Evolutionary conservation across 352 stramenopile species (phyloP).

Genomic region (Thalassiosira ordinaria): DNA sequence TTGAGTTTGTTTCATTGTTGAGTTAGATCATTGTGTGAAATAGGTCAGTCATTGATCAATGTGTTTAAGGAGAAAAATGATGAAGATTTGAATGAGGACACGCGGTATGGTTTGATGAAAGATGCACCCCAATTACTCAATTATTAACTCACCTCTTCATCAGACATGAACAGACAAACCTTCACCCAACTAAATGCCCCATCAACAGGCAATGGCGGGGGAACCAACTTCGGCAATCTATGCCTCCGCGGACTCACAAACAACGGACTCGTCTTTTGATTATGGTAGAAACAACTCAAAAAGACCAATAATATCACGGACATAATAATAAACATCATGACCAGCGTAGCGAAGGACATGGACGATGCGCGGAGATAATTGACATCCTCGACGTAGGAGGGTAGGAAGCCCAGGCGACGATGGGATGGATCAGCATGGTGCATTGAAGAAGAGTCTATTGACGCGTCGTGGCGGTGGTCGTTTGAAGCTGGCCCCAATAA

Average conservation of each 20-base stretch:
- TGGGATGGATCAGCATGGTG: slow-evolving; percentile 32
- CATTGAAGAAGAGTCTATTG: no score
- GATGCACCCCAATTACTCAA: slow-evolving; percentile 1
- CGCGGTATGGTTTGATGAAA: neutral
- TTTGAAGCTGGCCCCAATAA: slow-evolving; percentile 64
- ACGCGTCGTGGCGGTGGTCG: neutral
- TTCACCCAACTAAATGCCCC: slow-evolving; percentile 81
- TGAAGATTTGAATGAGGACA: neutral
- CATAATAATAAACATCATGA: slow-evolving; percentile 76
- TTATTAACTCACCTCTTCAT: slow-evolving; percentile 69
- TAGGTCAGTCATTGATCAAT: no score
- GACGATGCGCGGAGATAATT: slow-evolving; percentile 59
- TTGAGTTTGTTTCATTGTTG: neutral
- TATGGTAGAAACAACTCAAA: slow-evolving; percentile 85
- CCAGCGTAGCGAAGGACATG: slow-evolving; percentile 78
- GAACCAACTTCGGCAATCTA: slow-evolving; percentile 79
- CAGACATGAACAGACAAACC: slow-evolving; percentile 79
- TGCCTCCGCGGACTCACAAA: slow-evolving; percentile 80
- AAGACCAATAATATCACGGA: slow-evolving; percentile 75
- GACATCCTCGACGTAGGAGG: slow-evolving; percentile 73
- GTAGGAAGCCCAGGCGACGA: slow-evolving; percentile 73
- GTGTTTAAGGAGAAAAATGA: no score
- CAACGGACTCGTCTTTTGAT: slow-evolving; percentile 82
- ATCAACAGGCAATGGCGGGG: slow-evolving; percentile 75
- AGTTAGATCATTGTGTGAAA: slow-evolving; percentile 6